These are phyloP conservation scores for Balakata baccata DNA, from an alignment of 345 rosid genomes.

Conservation along the genomic window DNA sequence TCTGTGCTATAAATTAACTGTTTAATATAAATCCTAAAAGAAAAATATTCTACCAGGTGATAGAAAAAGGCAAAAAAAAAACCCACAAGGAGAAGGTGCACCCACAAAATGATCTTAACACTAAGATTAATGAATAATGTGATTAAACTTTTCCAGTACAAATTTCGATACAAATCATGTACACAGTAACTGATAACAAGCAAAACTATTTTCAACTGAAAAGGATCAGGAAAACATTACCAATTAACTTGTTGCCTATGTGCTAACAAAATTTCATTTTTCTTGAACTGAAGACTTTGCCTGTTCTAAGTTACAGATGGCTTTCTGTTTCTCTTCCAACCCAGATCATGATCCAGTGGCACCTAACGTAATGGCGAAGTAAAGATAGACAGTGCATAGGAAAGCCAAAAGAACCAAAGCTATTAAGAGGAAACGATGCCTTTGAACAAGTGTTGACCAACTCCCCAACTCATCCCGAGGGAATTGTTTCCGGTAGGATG, in stretches of 20 bases:
- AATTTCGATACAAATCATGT: slow-evolving; percentile 4
- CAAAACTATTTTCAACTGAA: neutral
- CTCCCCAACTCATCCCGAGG: slow-evolving; percentile 73
- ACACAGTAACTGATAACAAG: neutral
- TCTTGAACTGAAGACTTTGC: slow-evolving; percentile 34
- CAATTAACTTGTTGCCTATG: neutral
- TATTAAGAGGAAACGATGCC: slow-evolving; percentile 87
- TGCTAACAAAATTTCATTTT: slow-evolving; percentile 30
- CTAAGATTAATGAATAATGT: slow-evolving; percentile 4
- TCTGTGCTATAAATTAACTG: too few relatives aligned
- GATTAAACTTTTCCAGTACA: neutral
- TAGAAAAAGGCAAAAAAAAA: neutral
- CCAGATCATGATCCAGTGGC: slow-evolving; percentile 59
- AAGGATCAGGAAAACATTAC: neutral
- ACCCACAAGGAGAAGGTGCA: too few relatives aligned
- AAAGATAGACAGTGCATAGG: slow-evolving; percentile 83
- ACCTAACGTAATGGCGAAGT: slow-evolving; percentile 86
- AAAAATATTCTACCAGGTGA: too few relatives aligned
- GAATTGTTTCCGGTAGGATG: slow-evolving; percentile 57
- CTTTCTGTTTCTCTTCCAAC: slow-evolving; percentile 53
- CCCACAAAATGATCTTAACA: neutral
- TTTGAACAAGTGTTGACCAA: slow-evolving; percentile 60
- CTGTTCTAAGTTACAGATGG: slow-evolving; percentile 53
- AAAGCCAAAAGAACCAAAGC: slow-evolving; percentile 70
- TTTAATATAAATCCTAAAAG: too few relatives aligned